Evolutionary conservation across 306 rosid species (phyloP).

Genomic region (Trifolium fragiferum): DNA sequence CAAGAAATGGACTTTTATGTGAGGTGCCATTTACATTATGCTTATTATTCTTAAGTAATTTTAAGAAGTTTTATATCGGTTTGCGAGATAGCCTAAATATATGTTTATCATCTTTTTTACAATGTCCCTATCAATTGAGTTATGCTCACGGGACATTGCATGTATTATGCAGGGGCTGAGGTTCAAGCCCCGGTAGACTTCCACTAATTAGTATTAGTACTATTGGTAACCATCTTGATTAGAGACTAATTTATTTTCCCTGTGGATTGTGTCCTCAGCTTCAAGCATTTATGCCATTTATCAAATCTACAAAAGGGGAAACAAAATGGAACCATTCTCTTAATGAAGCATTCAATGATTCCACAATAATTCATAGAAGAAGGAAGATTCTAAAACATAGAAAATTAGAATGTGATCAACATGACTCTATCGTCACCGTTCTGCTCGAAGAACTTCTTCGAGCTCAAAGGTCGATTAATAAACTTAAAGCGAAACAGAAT

Average conservation of each 20-base stretch:
- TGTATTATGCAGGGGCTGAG: too few species aligned
- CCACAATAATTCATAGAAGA: constrained; percentile 32
- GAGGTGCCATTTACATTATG: constrained; percentile 38
- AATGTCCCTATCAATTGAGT: too few species aligned
- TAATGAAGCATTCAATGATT: constrained; percentile 35
- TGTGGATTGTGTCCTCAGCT: constrained; percentile 31
- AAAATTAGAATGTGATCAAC: not conserved
- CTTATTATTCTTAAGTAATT: not conserved
- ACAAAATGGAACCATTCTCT: constrained; percentile 45
- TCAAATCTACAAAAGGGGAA: constrained; percentile 35
- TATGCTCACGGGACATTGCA: too few species aligned
- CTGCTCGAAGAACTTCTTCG: constrained; percentile 50
- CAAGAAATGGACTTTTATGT: constrained; percentile 41
- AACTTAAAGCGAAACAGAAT: constrained; percentile 45
- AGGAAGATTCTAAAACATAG: constrained; percentile 35
- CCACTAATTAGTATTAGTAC: not conserved
- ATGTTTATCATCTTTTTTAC: too few species aligned
- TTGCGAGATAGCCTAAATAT: too few species aligned
- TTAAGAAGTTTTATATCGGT: too few species aligned
- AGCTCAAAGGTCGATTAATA: constrained; percentile 40
- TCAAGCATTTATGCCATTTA: constrained; percentile 32
- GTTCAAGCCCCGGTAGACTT: too few species aligned
- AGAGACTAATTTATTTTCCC: not conserved
- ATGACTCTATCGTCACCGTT: constrained; percentile 30
- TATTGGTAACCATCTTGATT: not conserved